Evolutionary conservation across 305 asterid genomes (phyloP).

Genomic region (Fraxinus velutina): DNA sequence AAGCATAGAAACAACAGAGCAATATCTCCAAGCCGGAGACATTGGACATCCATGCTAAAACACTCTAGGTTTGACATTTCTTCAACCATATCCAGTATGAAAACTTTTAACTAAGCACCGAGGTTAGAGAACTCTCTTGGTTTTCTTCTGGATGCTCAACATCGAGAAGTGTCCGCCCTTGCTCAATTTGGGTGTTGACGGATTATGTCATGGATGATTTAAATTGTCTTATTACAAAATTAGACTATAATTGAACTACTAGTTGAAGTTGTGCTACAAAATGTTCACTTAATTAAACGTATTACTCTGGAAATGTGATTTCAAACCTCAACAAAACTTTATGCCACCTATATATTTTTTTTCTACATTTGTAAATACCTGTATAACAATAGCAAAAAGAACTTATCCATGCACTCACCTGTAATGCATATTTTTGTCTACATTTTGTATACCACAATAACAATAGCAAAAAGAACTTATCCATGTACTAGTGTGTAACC

Average conservation of each 20-base stretch:
- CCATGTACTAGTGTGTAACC: background rate
- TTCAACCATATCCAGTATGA: background rate
- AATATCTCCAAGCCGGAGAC: background rate
- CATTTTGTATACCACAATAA: background rate
- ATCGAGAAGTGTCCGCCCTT: background rate
- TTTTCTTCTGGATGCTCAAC: background rate
- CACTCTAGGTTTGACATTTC: background rate
- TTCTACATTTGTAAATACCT: background rate
- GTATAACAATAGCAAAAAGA: background rate
- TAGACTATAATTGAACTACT: background rate
- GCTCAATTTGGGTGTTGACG: background rate
- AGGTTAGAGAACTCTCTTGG: background rate
- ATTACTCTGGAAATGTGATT: background rate
- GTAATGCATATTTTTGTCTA: background rate
- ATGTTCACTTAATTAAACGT: background rate
- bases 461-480: conserved; percentile 1
- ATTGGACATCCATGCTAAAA: conserved; percentile 1
- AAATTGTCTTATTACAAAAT: background rate
- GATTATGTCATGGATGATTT: background rate
- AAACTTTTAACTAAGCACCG: background rate
- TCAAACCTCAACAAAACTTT: background rate
- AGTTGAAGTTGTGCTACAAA: background rate
- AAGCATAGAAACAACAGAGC: background rate
- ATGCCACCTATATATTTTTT: background rate
- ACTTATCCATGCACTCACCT: background rate